Evolutionary conservation across 345 rosid species (phyloP), one percentile per base, ranked within the genome.

Genomic region (Diplotaxis tenuifolia): DNA sequence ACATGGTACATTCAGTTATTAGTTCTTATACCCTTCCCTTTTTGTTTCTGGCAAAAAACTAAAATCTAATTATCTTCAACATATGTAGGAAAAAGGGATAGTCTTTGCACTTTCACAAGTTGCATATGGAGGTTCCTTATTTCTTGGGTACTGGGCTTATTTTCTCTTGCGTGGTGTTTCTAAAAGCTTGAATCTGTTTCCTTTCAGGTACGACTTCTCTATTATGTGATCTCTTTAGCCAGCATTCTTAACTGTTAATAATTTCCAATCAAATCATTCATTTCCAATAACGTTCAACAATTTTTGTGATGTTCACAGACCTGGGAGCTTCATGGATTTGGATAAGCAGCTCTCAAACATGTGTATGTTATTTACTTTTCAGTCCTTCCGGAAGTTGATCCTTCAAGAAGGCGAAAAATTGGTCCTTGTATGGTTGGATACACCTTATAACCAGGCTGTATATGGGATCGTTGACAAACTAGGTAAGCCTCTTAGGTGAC

Each of bases 341-440:
- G 95, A 96, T 85, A 84, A 62, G 82, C 84, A 85, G 80, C 99
- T 95, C 60, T 79, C 87, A 42, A 84, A 80, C 75, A 88, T 95
- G 98, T 92, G 96, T 80, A 73, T 83, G 72, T 74, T 92, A 62
- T 95, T 95, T 70, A 92, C 98, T 38, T 73, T 84, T 66, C 98
- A 87, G 85, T 95, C 99, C 50, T 84, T 89, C 55, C 85, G 84
- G 28, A 92, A 92, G 85, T 78, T 95, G 75, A 82, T 95, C 52
- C 99, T 95, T 75, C 99, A 95, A 81, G 98, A 92, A 77, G 98
- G 98, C 62, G 99, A 95, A 83, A 92, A 95, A 75, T 63, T 92
- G 74, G 89, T 95, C 72, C 98, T 96, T 68, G 98, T 92, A 19
- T 90, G 96, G 96, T 75, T 96, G 62, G 99, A 90, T 79, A 96